Percentiles rank a stretch among this genome's conserved stretches.
phyloP scores from a whole-genome alignment of 148 eudicot genomes.

The Cornus controversa region DNA sequence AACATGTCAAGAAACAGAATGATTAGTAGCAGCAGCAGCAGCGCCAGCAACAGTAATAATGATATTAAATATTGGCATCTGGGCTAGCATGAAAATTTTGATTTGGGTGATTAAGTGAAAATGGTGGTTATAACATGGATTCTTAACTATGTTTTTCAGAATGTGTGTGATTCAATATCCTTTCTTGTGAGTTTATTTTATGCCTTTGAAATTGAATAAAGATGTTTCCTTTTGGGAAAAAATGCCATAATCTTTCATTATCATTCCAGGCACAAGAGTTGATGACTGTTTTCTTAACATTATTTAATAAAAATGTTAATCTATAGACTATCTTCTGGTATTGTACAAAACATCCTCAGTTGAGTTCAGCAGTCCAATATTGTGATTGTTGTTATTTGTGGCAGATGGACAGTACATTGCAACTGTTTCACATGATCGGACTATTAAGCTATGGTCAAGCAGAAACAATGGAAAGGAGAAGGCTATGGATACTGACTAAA shows the following conservation, averaged over 20 bases:
- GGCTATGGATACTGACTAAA: conserved; percentile 71
- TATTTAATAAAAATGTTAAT: too few species aligned
- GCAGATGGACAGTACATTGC: conserved; percentile 84
- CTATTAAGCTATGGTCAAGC: conserved; percentile 82
- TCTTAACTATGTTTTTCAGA: not conserved
- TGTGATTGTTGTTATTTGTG: conserved; percentile 6
- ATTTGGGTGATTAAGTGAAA: not conserved
- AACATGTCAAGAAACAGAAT: not conserved
- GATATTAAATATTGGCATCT: not conserved
- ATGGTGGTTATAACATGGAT: not conserved
- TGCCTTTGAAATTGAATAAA: too few species aligned
- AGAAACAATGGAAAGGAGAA: conserved; percentile 47
- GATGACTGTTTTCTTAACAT: too few species aligned
- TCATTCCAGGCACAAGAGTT: too few species aligned
- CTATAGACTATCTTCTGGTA: not conserved
- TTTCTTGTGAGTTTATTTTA: too few species aligned
- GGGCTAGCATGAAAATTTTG: not conserved
- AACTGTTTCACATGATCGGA: conserved; percentile 85
- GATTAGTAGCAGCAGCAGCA: not conserved
- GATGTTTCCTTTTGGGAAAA: too few species aligned
- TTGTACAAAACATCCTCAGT: not conserved
- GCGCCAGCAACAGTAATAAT: not conserved
- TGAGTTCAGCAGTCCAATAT: too few species aligned
- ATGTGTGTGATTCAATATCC: too few species aligned
- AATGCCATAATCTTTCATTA: too few species aligned